Evolutionary conservation across 23 red algal species (phyloP).

Genomic region (Chondrus crispus): DNA sequence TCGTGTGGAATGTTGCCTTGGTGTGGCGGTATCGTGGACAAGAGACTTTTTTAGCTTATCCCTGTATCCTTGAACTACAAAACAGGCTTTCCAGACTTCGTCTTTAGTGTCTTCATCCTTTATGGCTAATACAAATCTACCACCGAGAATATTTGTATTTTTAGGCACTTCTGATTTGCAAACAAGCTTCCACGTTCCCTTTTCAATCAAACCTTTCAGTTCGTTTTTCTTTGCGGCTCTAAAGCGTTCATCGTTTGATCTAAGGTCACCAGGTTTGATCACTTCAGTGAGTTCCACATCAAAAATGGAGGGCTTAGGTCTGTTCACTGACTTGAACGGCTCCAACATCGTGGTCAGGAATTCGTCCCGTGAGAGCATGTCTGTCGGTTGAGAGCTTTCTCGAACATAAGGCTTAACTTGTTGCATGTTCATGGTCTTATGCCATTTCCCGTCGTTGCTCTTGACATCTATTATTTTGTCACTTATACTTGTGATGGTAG

Average conservation of each 20-base stretch:
- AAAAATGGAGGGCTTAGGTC: not conserved
- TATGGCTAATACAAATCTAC: not conserved
- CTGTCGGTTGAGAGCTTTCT: too few species aligned
- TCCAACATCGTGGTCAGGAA: too few species aligned
- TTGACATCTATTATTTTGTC: too few species aligned
- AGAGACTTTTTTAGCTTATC: not conserved
- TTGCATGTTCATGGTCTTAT: too few species aligned
- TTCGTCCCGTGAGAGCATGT: too few species aligned
- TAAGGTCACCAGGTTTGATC: not conserved
- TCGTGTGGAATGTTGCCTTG: not conserved
- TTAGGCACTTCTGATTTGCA: slow-evolving; percentile 4
- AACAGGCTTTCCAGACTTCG: slow-evolving; percentile 10
- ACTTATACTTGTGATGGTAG: too few species aligned
- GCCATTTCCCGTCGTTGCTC: too few species aligned
- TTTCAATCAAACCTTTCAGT: not conserved
- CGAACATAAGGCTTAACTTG: too few species aligned
- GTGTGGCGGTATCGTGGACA: not conserved
- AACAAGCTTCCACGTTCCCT: not conserved
- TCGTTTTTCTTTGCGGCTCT: too few species aligned
- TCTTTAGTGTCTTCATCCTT: slow-evolving; percentile 24
- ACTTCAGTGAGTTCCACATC: not conserved
- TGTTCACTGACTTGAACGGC: too few species aligned
- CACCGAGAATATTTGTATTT: not conserved
- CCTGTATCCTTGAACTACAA: slow-evolving; percentile 11
- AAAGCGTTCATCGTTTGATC: too few species aligned